phyloP scores from a whole-genome alignment of 176 grass and related monocot species.

The Panicum miliaceum region DNA sequence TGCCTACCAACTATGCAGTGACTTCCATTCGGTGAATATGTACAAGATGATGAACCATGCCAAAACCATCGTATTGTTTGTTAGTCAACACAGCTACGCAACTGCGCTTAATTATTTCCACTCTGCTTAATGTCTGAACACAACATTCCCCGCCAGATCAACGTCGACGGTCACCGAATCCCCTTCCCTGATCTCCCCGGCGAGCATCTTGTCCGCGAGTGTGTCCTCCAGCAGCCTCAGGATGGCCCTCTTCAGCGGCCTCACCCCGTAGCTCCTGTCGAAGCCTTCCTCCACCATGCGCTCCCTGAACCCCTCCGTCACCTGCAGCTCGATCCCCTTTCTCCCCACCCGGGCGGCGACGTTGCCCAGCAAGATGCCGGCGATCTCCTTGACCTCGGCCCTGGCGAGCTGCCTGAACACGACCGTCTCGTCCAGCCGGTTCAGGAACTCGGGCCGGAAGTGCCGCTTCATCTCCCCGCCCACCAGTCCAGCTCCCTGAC shows the following conservation, averaged over 20 bases:
- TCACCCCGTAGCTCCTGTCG: neutral
- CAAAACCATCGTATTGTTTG: too few species aligned
- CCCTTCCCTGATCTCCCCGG: neutral
- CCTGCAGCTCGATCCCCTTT: neutral
- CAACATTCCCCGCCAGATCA: neutral
- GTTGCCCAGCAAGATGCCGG: neutral
- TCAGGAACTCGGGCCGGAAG: conserved; percentile 1
- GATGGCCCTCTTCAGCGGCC: neutral
- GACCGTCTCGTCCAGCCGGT: neutral
- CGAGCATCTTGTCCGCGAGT: neutral
- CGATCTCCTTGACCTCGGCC: neutral
- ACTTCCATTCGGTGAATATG: too few species aligned
- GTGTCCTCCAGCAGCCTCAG: neutral
- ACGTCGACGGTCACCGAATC: neutral
- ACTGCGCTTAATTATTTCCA: too few species aligned
- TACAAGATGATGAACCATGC: too few species aligned
- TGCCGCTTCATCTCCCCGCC: neutral
- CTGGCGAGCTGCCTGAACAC: neutral
- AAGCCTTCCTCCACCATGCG: neutral
- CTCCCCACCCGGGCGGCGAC: neutral
- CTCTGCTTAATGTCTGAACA: neutral
- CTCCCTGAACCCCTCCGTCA: neutral
- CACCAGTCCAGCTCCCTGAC: neutral
- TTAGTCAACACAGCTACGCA: too few species aligned
- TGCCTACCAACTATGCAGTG: too few species aligned